phyloP scores from a whole-genome alignment of 2,329 filamentous ascomycete genomes.

The Fusarium marasasianum region DNA sequence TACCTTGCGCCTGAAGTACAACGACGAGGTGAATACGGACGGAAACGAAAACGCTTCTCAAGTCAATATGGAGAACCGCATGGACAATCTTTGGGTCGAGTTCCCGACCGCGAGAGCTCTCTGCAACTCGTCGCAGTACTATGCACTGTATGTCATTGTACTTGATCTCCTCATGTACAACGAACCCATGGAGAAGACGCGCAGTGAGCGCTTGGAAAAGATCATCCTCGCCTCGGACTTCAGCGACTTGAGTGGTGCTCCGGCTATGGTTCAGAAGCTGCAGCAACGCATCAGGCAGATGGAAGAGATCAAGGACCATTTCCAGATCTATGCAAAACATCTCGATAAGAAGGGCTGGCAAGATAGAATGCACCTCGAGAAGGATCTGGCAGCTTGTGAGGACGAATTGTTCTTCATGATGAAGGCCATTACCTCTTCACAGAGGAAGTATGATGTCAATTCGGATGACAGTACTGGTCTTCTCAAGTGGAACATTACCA shows the following conservation, averaged over 20 bases:
- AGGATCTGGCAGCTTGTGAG: constrained; percentile 87
- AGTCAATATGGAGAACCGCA: constrained; percentile 76
- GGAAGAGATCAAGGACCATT: constrained; percentile 95
- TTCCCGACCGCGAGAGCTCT: constrained; percentile 95
- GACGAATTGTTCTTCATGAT: constrained; percentile 99
- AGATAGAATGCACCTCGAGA: constrained; percentile 87
- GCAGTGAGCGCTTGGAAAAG: constrained; percentile 93
- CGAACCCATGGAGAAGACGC: constrained; percentile 96
- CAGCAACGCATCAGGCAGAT: constrained; percentile 94
- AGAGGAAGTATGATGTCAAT: constrained; percentile 80
- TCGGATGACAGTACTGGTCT: constrained; percentile 77
- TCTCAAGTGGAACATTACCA: constrained; percentile 92
- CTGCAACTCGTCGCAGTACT: constrained; percentile 97
- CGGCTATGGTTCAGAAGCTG: constrained; percentile 89
- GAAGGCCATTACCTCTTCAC: constrained; percentile 98
- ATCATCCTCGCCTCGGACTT: constrained; percentile 99
- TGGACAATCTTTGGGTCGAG: constrained; percentile 96
- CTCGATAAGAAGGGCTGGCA: constrained; percentile 92
- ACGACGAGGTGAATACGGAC: constrained; percentile 84
- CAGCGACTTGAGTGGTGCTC: constrained; percentile 92
- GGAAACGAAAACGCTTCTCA: constrained; percentile 60
- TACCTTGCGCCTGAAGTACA: constrained; percentile 94
- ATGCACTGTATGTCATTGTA: constrained; percentile 97
- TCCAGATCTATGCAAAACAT: constrained; percentile 89
- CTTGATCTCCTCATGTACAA: constrained; percentile 95